Base-by-base conservation (phyloP, 257 asterid genomes). In the Datura wrightii region DNA sequence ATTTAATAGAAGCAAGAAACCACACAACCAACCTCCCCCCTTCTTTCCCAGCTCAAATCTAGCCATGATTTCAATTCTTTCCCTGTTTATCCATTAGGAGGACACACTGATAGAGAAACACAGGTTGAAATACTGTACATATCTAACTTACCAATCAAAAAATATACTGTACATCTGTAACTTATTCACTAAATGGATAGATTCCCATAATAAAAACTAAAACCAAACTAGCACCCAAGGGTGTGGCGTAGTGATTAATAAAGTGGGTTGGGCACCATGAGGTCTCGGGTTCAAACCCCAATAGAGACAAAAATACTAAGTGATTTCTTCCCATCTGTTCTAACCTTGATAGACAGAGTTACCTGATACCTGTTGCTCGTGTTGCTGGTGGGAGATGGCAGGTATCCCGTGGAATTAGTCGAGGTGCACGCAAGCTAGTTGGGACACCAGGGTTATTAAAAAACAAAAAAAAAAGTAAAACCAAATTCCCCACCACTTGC, bases 41-140 rank as follows among this genome's bases (percentile, higher is more conserved):
- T 24, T 24, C 31, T 24, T 24, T 1, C 65, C 18, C 59, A 13
- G 5, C 3, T 54, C 59, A 54, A 13, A 42, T 70, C 55, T 15
- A 67, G 3, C 8, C 7, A 42, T 42, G 8, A 37, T 70, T 18
- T 70, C 18, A 1, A 70, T 37, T 37, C 54, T 70, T 37, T 41
- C 16, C 79, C 79, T 18, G 37, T 42, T 18, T 70, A 70, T 70
- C 79, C 54, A 70, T 41, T 70, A 42, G 18, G 79, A 42, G 55
- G 37, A 70, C 37, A 8, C 16, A 16, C 36, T 18, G 55, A 18
- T 18, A 10, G 5, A n/a, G 16, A 18, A 70, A 70, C n/a, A 16
- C 8, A 4, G 37, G 4, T 18, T 10, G 37, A 18, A 2, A 70
- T 42, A 42, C 79, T 42, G 79, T 41, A 70, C 16, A 39, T 69